Evolutionary conservation across 352 stramenopile genomes (phyloP), one percentile per base, ranked within the genome.

Genomic region (Pythium vanterpoolii): DNA sequence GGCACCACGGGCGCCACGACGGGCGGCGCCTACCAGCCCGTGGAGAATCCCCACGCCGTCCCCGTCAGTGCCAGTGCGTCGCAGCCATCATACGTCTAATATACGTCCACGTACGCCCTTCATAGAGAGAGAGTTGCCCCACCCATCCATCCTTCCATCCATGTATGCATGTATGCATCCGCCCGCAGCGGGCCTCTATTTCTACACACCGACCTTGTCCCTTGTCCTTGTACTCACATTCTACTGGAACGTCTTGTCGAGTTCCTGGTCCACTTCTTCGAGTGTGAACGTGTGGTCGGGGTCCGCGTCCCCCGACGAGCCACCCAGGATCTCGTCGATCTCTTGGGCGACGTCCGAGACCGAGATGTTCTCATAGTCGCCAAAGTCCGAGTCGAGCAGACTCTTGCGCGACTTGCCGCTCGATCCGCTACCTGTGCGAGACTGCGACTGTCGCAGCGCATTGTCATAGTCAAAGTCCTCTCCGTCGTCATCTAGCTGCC

Each of bases 381-480:
- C 60, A 21, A 68, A 56, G 40, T 68, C 60, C 16, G 48, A 52
- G 40, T 68, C 60, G 14, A 68, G 27, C 4, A 58, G 27, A 31
- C 44, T 68, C 23, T 56, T 62, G 0, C 42, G 19, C 10, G 53
- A 62, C 33, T 49, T 68, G 7, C n/a, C 58, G 26, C 58, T 65
- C 5, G 58, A 58, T 14, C 45, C 60, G 43, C 60, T 68, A 6
- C 46, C 40, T 42, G 45, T 58, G n/a, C 51, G 24, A 0, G 38
- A 58, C 31, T 68, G 38, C 1, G 38, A 58, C 31, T 68, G 38
- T 27, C 54, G 31, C 18, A 68, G 39, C 6, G 60, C 60, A 18
- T 62, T 40, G 30, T 68, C 60, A 26, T 48, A 68, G 33, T 68
- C 60, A 26, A 68, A 62, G 14, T 68, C 60, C 16, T 68, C 60